These are phyloP conservation scores for Aspergillus sp. DNA, from an alignment of 2,329 filamentous ascomycete species.

Conservation along the genomic window DNA sequence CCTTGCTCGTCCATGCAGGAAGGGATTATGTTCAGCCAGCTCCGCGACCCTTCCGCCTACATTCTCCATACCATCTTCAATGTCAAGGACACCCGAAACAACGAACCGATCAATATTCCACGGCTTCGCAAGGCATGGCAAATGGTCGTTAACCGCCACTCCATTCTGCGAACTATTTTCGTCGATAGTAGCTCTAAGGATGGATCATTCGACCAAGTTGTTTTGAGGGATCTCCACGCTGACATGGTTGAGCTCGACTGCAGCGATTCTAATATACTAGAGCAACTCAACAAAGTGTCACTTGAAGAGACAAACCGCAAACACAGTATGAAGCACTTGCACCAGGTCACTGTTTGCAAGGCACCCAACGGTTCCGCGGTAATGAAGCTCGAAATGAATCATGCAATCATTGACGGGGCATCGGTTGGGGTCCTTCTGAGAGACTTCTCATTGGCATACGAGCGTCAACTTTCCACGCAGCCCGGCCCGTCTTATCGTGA, in stretches of 20 bases:
- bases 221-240: constrained; percentile 34
- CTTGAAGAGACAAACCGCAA: constrained; percentile 29
- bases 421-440: constrained; percentile 34
- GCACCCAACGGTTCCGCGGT: constrained; percentile 30
- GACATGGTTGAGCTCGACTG: constrained; percentile 31
- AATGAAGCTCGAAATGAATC: constrained; percentile 39
- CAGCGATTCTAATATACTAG: constrained; percentile 27
- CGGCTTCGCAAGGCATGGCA: constrained; percentile 35
- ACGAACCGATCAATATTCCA: constrained; percentile 26
- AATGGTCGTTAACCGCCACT: constrained; percentile 32
- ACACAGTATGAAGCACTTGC: constrained; percentile 33
- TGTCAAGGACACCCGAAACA: constrained; percentile 37
- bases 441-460: constrained; percentile 35
- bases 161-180: constrained; percentile 35
- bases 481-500: constrained; percentile 36
- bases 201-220: constrained; percentile 39
- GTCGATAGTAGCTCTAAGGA: constrained; percentile 35
- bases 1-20: constrained; percentile 39
- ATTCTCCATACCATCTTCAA: constrained; percentile 37
- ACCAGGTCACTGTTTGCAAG: constrained; percentile 37
- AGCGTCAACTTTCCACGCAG: constrained; percentile 25
- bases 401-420: constrained; percentile 39
- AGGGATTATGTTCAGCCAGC: constrained; percentile 38
- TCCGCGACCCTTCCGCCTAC: constrained; percentile 36
- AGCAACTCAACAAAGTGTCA: constrained; percentile 27